Evolutionary conservation across 768 basidiomycete species (phyloP), one percentile per base, ranked within the genome.

Genomic region (Chalciporus pseudorubinellus): DNA sequence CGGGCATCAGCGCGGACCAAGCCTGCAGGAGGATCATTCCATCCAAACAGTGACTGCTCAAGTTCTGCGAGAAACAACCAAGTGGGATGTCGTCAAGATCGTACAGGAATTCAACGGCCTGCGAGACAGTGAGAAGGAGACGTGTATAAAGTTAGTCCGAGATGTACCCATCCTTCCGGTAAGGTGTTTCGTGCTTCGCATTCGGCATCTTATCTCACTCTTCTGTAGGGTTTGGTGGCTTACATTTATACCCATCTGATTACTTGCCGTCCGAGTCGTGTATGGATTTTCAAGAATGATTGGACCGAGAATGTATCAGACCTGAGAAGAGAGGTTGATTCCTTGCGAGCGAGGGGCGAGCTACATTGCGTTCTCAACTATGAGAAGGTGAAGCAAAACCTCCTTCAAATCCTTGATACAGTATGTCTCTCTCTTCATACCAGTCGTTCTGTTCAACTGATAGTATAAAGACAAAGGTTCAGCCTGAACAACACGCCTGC

Each of bases 211-310:
- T 10, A 8, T 50, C 61, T 59, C 40, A 64, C 29, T 7, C 31
- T 20, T 10, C 19, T 19, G 34, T 22, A 67, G 65, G 26, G 62
- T 34, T 38, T 67, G 42, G 58, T 67, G 7, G 67, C 65, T 22
- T 67, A 69, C 38, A 55, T 56, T 3, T 67, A 62, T 26, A 67
- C 67, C 6, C 67, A 67, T 44, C 24, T 67, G 21, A 22, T 57
- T 11, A 6, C 18, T 36, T 67, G 65, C 22, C 38, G 53, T 47
- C 43, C 29, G 10, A 3, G 29, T 24, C 24, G 3, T 26, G 26
- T 1, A 9, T 1, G 44, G 62, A 1, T 53, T 44, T 43, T 4
- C 4, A 36, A 13, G 12, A 51, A 51, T 14, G 47, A 55, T 38
- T 60, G 56, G 60, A 51, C 45, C 3, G 19, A 2, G 11, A 46